Evolutionary conservation across 83 land plant genomes (phyloP), one percentile per base, ranked within the genome.

Genomic region (Larix sibirica): DNA sequence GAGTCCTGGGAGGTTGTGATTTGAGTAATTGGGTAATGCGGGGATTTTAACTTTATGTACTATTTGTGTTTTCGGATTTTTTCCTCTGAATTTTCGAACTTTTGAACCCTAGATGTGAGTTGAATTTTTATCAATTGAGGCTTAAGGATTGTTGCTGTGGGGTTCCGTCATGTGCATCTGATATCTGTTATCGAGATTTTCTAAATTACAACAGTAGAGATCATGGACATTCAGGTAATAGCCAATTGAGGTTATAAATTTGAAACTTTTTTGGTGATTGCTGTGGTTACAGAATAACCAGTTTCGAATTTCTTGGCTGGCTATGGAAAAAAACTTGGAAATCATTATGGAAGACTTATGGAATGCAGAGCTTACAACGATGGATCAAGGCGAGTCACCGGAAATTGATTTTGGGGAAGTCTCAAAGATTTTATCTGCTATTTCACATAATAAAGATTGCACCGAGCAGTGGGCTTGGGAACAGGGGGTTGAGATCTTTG

Each of bases 391-490:
- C 38, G 4, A 20, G n/a, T 18, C 21, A n/a, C 4, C 77, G n/a
- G 77, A 73, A 73, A 40, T 21, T 73, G 56, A 42, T 73, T n/a
- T 17, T 40, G 77, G n/a, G 24, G n/a, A 13, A 20, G 56, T 8
- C 54, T 73, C 21, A 26, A 28, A 5, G 38, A 77, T 77, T 77
- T 54, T 28, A 28, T 24, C 28, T 47, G 31, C 21, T 58, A 24
- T 58, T 31, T 54, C 80, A 58, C 33, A 77, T 58, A 61, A 17
- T 16, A 77, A 24, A 54, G 33, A 31, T 77, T 24, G 62, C 6
- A 58, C 38, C 23, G 36, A 77, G 60, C 62, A 77, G 54, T 24
- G 26, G 2, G 82, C 54, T 40, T 83, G 84, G 84, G 81, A 77
- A 20, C 38, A 77, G 38, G 70, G 50, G 21, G 26, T 62, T 20